Evolutionary conservation across 805 yeast genomes (phyloP), one percentile per base, ranked within the genome.

Genomic region (Hyphopichia homilentoma): DNA sequence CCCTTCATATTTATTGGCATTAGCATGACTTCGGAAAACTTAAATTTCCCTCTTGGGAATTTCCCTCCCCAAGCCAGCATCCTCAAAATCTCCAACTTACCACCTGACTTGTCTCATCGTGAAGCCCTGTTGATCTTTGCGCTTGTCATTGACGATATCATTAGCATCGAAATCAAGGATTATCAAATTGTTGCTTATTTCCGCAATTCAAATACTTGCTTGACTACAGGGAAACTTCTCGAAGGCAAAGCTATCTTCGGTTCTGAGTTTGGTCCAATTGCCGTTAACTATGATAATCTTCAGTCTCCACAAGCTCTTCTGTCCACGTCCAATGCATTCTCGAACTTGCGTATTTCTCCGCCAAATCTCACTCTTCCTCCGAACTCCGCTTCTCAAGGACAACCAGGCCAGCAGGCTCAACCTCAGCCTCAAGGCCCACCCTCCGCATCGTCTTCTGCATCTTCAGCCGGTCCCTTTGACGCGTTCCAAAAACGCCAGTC

Each of bases 111-210:
- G 18, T 55, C 84, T 2, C 43, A 68, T 21, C 71, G 93, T 52
- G 94, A 84, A 53, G 79, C 84, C 2, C 65, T 73, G 30, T 65
- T 81, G 11, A 68, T 84, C 6, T 84, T 84, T 51, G 73, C 90
- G 5, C 59, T 84, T 34, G 84, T 85, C n/a, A 59, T 67, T 40
- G 86, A 81, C 44, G 81, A 66, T 39, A 48, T 80, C 29, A 41
- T 70, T 21, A 67, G 59, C 36, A 59, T 77, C 25, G 82, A 76
- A 34, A 43, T 77, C 23, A 48, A 59, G 16, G 70, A 68, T 37
- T 44, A 40, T 33, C 41, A 36, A 33, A 48, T 65, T 30, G 50
- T 47, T 30, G 72, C 66, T 17, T 50, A 43, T 34, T 68, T 67
- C 52, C 57, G 54, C 33, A 61, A 48, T 41, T 43, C 50, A 21